These are phyloP conservation scores for Uronychia setigera DNA, from an alignment of 73 alveolate species.

Conservation along the genomic window DNA sequence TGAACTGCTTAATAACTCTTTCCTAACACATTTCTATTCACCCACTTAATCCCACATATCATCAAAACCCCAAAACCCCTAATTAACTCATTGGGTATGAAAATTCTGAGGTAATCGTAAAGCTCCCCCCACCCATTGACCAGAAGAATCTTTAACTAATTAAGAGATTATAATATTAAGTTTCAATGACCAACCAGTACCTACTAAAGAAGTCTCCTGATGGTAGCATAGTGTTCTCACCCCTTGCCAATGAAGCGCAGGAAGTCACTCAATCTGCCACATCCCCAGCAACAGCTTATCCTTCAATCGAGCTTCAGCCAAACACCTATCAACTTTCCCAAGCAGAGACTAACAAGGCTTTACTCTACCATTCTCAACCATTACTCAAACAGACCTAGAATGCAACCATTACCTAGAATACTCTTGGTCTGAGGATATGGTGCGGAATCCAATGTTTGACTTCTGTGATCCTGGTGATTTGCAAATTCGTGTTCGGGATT, in stretches of 20 bases:
- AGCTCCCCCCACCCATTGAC: too few relatives aligned
- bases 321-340: neutral
- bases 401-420: neutral
- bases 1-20: too few relatives aligned
- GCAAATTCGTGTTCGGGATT: conserved; percentile 1
- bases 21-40: too few relatives aligned
- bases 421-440: neutral
- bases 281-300: neutral
- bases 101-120: too few relatives aligned
- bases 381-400: neutral
- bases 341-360: neutral
- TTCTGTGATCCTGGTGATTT: neutral
- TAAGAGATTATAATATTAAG: neutral
- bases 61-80: too few relatives aligned
- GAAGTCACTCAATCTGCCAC: neutral
- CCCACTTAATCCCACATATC: too few relatives aligned
- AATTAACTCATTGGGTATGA: too few relatives aligned
- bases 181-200: neutral
- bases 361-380: neutral
- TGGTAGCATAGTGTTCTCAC: neutral
- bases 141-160: too few relatives aligned
- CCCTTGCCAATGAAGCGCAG: neutral
- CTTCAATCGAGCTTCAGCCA: neutral
- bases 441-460: neutral
- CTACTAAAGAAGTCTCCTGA: neutral